Evolutionary conservation across 768 basidiomycete species (phyloP).

Genomic region (Lentinula guzmanii): DNA sequence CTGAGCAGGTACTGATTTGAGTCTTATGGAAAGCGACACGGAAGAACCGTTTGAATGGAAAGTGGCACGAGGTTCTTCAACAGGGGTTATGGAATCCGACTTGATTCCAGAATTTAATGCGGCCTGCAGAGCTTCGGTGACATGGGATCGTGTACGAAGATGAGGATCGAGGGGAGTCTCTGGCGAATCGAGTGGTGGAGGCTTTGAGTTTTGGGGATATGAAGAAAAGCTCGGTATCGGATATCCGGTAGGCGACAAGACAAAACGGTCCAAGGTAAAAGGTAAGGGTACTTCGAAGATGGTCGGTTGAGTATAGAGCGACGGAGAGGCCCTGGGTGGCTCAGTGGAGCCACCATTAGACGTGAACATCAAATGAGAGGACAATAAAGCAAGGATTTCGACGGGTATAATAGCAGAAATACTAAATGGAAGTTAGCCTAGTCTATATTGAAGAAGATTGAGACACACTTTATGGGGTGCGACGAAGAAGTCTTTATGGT

Average conservation of each 20-base stretch:
- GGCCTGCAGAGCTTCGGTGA: conserved; percentile 29
- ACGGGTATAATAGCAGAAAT: conserved; percentile 62
- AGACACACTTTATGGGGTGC: conserved; percentile 74
- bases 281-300: conserved; percentile 38
- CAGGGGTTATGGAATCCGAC: conserved; percentile 17
- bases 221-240: conserved; percentile 1
- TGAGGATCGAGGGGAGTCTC: conserved; percentile 10
- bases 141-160: conserved; percentile 18
- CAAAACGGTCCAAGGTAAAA: conserved; percentile 39
- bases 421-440: conserved; percentile 21
- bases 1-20: neutral
- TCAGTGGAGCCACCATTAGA: conserved; percentile 1
- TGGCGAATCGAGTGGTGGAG: conserved; percentile 14
- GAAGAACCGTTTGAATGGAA: conserved; percentile 4
- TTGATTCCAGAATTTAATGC: conserved; percentile 23
- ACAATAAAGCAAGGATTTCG: conserved; percentile 48
- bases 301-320: conserved; percentile 24
- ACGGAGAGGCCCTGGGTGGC: neutral
- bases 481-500: conserved; percentile 66
- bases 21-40: neutral
- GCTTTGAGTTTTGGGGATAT: conserved; percentile 13
- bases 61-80: neutral
- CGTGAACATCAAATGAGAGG: conserved; percentile 35
- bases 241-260: conserved; percentile 4
- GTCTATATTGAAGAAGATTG: neutral